phyloP scores from a whole-genome alignment of 1,139 yeast genomes.

The Geotrichum histeridarum region DNA sequence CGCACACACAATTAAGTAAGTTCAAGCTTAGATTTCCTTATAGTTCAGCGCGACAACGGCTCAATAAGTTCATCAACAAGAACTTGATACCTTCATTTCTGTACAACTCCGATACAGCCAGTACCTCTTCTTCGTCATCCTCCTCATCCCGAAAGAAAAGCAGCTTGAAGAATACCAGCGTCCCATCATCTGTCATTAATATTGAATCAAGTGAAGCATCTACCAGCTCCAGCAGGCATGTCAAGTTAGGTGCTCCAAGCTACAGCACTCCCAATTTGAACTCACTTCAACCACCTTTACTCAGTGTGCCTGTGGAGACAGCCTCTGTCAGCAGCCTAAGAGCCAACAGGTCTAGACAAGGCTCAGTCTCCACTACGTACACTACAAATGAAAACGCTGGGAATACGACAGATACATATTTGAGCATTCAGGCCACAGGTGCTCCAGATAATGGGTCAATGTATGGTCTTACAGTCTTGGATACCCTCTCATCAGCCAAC shows the following conservation, averaged over 20 bases:
- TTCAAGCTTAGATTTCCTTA: slow-evolving; percentile 17
- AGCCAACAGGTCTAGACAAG: slow-evolving; percentile 11
- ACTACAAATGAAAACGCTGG: slow-evolving; percentile 1
- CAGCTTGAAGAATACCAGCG: neutral
- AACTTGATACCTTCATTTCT: slow-evolving; percentile 23
- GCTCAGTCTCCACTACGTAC: slow-evolving; percentile 11
- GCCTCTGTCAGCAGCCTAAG: slow-evolving; percentile 12
- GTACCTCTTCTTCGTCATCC: slow-evolving; percentile 15
- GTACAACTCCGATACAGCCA: slow-evolving; percentile 15
- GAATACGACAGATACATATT: slow-evolving; percentile 1
- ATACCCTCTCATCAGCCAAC: neutral
- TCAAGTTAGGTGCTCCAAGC: neutral
- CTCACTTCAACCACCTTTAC: slow-evolving; percentile 1
- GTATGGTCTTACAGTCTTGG: slow-evolving; percentile 3
- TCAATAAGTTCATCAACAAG: slow-evolving; percentile 22
- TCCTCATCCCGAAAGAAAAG: slow-evolving; percentile 8
- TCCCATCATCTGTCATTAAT: neutral
- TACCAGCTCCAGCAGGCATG: neutral
- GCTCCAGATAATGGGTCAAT: slow-evolving; percentile 4
- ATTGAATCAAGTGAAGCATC: neutral
- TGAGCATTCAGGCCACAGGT: neutral
- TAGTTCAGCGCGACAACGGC: slow-evolving; percentile 14
- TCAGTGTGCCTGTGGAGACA: slow-evolving; percentile 11
- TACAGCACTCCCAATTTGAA: slow-evolving; percentile 11
- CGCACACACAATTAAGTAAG: slow-evolving; percentile 11